Evolutionary conservation across 202 grass and related monocot species (phyloP).

Genomic region (Cymbopogon flexuosus): DNA sequence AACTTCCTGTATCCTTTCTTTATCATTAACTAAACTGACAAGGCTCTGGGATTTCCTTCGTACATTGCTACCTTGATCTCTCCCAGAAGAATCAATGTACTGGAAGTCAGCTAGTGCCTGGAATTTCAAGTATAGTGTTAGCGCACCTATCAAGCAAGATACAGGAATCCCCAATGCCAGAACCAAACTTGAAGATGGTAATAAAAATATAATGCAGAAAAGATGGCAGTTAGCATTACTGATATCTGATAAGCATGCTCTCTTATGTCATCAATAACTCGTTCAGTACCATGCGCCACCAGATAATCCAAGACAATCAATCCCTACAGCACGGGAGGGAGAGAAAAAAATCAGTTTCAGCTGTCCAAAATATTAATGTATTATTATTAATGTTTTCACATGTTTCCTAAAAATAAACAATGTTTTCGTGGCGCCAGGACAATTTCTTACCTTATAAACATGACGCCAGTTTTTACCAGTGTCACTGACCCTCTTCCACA

Average conservation of each 20-base stretch:
- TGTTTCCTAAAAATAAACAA: not conserved
- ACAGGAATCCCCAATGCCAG: not conserved
- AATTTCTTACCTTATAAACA: constrained; percentile 76
- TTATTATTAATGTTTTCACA: not conserved
- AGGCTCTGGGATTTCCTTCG: constrained; percentile 90
- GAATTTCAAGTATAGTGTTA: constrained; percentile 27
- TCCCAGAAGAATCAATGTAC: constrained; percentile 91
- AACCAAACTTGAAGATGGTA: not conserved
- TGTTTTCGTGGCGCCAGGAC: not conserved
- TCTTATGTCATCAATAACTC: constrained; percentile 89
- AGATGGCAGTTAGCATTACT: constrained; percentile 38
- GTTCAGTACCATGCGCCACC: constrained; percentile 80
- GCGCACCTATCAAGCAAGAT: not conserved
- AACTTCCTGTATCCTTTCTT: constrained; percentile 95
- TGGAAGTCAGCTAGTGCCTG: constrained; percentile 97
- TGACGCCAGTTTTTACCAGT: constrained; percentile 99
- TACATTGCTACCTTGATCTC: constrained; percentile 98
- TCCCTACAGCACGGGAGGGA: constrained; percentile 42
- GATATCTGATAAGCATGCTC: constrained; percentile 97
- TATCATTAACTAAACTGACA: constrained; percentile 92
- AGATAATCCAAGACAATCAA: constrained; percentile 93
- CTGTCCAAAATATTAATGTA: not conserved
- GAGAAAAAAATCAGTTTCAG: constrained; percentile 20
- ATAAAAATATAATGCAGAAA: constrained; percentile 6
- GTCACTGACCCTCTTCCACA: constrained; percentile 98